These are phyloP conservation scores for Pittosporum tobira DNA, from an alignment of 129 eudicot genomes.

Conservation along the genomic window DNA sequence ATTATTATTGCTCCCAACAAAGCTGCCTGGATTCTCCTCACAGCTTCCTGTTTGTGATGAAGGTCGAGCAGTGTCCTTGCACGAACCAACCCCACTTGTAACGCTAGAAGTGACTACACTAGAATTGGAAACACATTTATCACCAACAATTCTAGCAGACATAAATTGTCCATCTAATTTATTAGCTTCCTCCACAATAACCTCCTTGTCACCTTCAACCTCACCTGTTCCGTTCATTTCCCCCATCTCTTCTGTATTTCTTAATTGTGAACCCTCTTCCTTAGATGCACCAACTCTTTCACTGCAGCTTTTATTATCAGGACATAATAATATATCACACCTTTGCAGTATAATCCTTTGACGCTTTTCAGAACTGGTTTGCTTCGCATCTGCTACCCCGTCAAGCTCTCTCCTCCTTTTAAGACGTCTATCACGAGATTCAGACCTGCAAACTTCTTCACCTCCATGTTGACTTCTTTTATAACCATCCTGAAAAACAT, in stretches of 20 bases:
- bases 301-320: conserved; percentile 35
- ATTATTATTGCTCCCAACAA: conserved; percentile 19
- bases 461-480: conserved; percentile 28
- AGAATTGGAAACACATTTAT: conserved; percentile 17
- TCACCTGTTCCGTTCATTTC: conserved; percentile 3
- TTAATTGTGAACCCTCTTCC: neutral
- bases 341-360: conserved; percentile 33
- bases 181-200: neutral
- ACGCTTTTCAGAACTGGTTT: conserved; percentile 33
- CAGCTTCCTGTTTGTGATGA: conserved; percentile 11
- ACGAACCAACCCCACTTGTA: conserved; percentile 8
- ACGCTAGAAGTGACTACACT: conserved; percentile 20
- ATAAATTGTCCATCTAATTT: conserved; percentile 2
- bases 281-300: conserved; percentile 11
- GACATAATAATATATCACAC: conserved; percentile 41
- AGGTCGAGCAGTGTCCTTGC: conserved; percentile 12
- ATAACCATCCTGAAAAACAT: conserved; percentile 52
- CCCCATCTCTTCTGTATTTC: neutral
- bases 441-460: conserved; percentile 23
- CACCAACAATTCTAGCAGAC: conserved; percentile 17
- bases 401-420: conserved; percentile 42
- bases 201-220: conserved; percentile 15
- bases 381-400: conserved; percentile 23
- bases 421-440: conserved; percentile 30
- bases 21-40: conserved; percentile 16